Evolutionary conservation across 495 filamentous ascomycete genomes (phyloP).

Genomic region (Mytilinidion resinicola): DNA sequence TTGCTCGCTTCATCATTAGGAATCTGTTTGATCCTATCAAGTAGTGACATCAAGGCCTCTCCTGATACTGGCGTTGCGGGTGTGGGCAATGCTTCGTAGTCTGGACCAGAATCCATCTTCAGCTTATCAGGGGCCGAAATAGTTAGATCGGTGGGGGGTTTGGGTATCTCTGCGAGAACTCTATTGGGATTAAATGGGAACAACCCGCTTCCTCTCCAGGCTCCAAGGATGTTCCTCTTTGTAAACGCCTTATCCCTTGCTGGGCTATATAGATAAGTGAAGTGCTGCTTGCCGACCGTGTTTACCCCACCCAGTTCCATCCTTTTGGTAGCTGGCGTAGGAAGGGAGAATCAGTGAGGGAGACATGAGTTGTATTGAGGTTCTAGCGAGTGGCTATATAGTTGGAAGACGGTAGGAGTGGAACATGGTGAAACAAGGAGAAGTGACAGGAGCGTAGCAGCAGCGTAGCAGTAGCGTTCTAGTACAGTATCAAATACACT

Average conservation of each 20-base stretch:
- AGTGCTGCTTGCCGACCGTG: constrained; percentile 4
- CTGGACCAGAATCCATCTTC: background rate
- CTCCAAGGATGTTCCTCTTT: background rate
- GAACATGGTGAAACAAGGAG: too few species aligned
- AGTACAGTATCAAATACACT: too few species aligned
- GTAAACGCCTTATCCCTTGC: constrained; percentile 1
- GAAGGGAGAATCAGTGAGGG: too few species aligned
- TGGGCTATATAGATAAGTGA: constrained; percentile 6
- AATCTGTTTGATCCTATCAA: constrained; percentile 1
- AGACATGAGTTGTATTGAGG: too few species aligned
- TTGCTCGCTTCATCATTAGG: constrained; percentile 6
- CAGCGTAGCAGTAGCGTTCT: too few species aligned
- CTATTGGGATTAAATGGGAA: constrained; percentile 8
- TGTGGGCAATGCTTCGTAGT: background rate
- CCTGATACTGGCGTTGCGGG: constrained; percentile 4
- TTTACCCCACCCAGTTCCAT: constrained; percentile 1
- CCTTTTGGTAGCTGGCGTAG: too few species aligned
- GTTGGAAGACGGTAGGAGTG: too few species aligned
- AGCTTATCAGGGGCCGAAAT: background rate
- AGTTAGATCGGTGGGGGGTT: background rate
- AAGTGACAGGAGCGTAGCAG: too few species aligned
- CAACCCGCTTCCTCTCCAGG: background rate
- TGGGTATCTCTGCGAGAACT: background rate
- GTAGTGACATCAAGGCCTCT: constrained; percentile 11
- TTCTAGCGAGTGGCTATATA: too few species aligned